Evolutionary conservation across 139 green algal species (phyloP).

Genomic region (Ostreobium quekettii): DNA sequence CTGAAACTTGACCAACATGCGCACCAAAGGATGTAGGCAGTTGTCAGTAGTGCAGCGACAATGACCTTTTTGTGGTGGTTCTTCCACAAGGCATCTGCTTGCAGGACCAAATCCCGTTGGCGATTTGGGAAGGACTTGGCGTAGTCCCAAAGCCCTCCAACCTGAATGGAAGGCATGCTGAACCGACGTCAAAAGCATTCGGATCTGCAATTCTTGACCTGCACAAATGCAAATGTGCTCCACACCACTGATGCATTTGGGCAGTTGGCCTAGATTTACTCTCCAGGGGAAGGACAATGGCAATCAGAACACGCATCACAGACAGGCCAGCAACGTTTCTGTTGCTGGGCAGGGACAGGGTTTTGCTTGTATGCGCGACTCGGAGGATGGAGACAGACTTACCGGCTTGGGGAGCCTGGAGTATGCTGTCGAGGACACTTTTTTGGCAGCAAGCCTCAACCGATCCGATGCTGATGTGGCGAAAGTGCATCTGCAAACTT

Average conservation of each 20-base stretch:
- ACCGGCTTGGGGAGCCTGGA: no score
- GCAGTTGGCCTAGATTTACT: not conserved
- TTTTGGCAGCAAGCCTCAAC: no score
- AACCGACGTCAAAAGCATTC: not conserved
- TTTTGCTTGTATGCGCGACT: no score
- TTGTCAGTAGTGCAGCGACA: not conserved
- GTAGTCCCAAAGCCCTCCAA: not conserved
- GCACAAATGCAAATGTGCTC: not conserved
- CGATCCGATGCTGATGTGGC: no score
- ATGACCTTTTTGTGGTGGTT: not conserved
- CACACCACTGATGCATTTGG: not conserved
- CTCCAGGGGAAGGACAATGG: not conserved
- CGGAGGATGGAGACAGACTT: no score
- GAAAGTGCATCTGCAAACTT: no score
- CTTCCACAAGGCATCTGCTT: not conserved
- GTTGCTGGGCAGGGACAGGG: no score
- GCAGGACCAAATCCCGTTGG: not conserved
- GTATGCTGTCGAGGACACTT: no score
- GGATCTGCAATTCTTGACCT: not conserved
- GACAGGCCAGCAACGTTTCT: no score
- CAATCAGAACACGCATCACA: slow-evolving; percentile 1
- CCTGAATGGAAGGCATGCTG: not conserved
- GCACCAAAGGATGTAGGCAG: not conserved
- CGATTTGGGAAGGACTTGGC: not conserved
- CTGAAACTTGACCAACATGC: not conserved